Percentiles rank a stretch among this genome's conserved stretches.
Evolutionary conservation across 345 rosid genomes (phyloP).

Genomic region (Mallotus nudiflorus): DNA sequence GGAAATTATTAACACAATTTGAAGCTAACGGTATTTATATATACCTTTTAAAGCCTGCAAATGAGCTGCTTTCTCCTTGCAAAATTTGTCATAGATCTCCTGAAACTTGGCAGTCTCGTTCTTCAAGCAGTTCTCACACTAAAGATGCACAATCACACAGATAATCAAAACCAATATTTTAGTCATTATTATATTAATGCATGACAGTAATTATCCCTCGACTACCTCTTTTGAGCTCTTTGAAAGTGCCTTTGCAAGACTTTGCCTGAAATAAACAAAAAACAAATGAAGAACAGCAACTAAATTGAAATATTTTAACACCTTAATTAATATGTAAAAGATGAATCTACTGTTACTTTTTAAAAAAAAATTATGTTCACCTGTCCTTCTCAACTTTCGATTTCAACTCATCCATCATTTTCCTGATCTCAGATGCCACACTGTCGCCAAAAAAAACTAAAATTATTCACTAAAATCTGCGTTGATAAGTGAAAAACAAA

Average conservation of each 20-base stretch:
- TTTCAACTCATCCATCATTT: conserved; percentile 69
- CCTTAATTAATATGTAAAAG: background rate
- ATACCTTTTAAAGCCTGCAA: conserved; percentile 63
- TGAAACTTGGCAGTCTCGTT: conserved; percentile 64
- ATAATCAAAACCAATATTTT: background rate
- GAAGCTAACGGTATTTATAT: no score
- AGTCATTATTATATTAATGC: background rate
- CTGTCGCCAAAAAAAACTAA: conserved; percentile 37
- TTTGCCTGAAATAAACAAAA: conserved; percentile 50
- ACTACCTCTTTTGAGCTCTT: conserved; percentile 85
- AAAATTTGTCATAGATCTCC: conserved; percentile 58
- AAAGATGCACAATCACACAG: conserved; percentile 23
- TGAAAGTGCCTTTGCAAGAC: conserved; percentile 57
- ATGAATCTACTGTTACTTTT: background rate
- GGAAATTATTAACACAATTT: no score
- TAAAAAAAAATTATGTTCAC: conserved; percentile 39
- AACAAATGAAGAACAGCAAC: conserved; percentile 1
- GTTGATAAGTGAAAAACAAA: no score
- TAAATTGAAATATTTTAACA: no score
- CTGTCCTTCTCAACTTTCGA: conserved; percentile 74
- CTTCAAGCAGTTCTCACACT: conserved; percentile 72
- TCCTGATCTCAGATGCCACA: conserved; percentile 67
- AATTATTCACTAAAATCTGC: background rate
- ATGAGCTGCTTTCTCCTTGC: conserved; percentile 61
- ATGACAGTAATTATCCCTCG: conserved; percentile 7